phyloP scores from a whole-genome alignment of 352 stramenopile species.

The Phytophthora citricola region DNA sequence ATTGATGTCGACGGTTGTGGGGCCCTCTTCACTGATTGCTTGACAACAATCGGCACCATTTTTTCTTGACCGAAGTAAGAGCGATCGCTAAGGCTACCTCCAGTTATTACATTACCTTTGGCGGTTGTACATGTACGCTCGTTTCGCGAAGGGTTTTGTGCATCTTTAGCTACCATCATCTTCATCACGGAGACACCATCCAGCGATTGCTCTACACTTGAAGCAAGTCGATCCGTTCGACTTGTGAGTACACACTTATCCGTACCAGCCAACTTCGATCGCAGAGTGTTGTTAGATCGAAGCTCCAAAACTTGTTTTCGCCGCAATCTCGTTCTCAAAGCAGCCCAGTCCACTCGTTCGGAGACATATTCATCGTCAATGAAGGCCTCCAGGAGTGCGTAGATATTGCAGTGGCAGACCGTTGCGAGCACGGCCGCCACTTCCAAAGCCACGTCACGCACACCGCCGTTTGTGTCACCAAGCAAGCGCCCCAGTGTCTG shows the following conservation, averaged over 20 bases:
- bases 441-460: slow-evolving; percentile 60
- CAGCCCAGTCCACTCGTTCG: slow-evolving; percentile 61
- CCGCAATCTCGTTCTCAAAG: slow-evolving; percentile 43
- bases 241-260: slow-evolving; percentile 1
- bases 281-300: slow-evolving; percentile 43
- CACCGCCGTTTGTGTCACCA: slow-evolving; percentile 50
- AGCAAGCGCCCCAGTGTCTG: slow-evolving; percentile 53
- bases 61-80: slow-evolving; percentile 41
- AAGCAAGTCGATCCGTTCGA: slow-evolving; percentile 6
- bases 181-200: slow-evolving; percentile 49
- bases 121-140: background rate
- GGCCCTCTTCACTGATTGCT: slow-evolving; percentile 6
- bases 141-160: background rate
- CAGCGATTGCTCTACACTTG: slow-evolving; percentile 44
- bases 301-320: slow-evolving; percentile 46
- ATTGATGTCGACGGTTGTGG: slow-evolving; percentile 39
- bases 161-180: slow-evolving; percentile 34
- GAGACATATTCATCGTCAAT: slow-evolving; percentile 65
- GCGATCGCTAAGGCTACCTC: slow-evolving; percentile 50
- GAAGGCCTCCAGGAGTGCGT: slow-evolving; percentile 46
- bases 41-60: background rate
- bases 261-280: slow-evolving; percentile 4
- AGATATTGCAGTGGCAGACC: slow-evolving; percentile 49
- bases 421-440: slow-evolving; percentile 41
- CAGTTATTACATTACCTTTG: slow-evolving; percentile 12